These are phyloP conservation scores for Phytophthora sojae DNA, from an alignment of 352 stramenopile species.

Conservation along the genomic window DNA sequence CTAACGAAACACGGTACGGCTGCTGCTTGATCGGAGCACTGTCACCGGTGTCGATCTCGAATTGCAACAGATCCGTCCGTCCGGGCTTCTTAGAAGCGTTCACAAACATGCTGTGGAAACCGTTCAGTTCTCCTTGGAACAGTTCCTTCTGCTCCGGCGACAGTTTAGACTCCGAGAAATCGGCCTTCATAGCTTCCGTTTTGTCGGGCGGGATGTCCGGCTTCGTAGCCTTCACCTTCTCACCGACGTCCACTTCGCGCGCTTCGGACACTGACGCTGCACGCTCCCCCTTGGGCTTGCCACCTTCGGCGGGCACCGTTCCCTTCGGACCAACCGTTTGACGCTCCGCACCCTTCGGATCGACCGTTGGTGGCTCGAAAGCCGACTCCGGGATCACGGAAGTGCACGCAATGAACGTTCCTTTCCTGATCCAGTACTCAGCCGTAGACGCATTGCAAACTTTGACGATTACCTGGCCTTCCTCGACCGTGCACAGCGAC, in stretches of 20 bases:
- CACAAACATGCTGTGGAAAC: background rate
- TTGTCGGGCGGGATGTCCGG: background rate
- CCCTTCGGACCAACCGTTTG: background rate
- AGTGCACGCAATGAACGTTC: background rate
- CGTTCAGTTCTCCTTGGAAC: background rate
- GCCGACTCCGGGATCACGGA: conserved; percentile 7
- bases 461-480: background rate
- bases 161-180: conserved; percentile 6
- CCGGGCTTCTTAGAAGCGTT: too few relatives aligned
- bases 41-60: too few relatives aligned
- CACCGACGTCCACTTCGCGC: background rate
- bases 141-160: background rate
- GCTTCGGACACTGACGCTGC: background rate
- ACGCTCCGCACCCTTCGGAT: background rate
- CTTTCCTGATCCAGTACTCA: conserved; percentile 1
- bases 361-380: background rate
- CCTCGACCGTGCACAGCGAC: too few relatives aligned
- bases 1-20: too few relatives aligned
- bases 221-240: background rate
- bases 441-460: conserved; percentile 6
- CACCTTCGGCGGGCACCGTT: background rate
- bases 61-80: too few relatives aligned
- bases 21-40: too few relatives aligned
- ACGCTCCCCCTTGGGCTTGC: background rate
- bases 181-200: background rate